Evolutionary conservation across 73 alveolate genomes (phyloP), one percentile per base, ranked within the genome.

Genomic region (Effrenium voratum): DNA sequence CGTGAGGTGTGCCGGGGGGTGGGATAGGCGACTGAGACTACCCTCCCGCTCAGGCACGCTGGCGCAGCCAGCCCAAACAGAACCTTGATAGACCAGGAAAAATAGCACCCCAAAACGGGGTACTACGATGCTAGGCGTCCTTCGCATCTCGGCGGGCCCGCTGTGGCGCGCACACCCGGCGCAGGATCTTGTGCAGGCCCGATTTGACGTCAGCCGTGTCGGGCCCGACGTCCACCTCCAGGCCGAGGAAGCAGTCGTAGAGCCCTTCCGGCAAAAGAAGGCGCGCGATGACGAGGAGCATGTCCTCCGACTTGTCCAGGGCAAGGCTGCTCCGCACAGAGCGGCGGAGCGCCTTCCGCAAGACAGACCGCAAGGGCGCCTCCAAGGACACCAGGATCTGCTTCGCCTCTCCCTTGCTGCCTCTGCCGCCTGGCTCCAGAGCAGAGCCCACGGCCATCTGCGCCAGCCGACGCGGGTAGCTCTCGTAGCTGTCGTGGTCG

Each of bases 401-500:
- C 46, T 50, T 47, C n/a, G 50, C 40, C 45, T 46, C 91, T 19
- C 30, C 26, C 26, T n/a, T 30, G 72, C 72, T 43, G 43, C 91
- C 36, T 45, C 46, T 72, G 45, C 91, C 72, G 19, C 72, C 91
- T 19, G 91, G 73, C 15, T 30, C 22, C 70, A 80, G 60, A 30
- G 47, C 60, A 30, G 91, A 44, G 46, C 91, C 91, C 15, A 80
- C 36, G 34, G 19, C 50, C 43, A 24, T 19, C 47, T 46, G 24
- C 32, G 44, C 50, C 40, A 80, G 47, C 12, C 60, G 68, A 19
- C 45, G 15, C 3, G 46, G 47, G 34, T 47, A 47, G 47, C 40
- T 70, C 60, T 47, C 47, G 91, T 80, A 80, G n/a, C 91, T 72
- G 46, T 38, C 91, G 40, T 72, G 47, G 47, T 70, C 57, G 70